A percentile compares a stretch with the other conserved stretches of the same genome.
Evolutionary conservation across 2,329 filamentous ascomycete species (phyloP).

Genomic region (Colletotrichum siamense): DNA sequence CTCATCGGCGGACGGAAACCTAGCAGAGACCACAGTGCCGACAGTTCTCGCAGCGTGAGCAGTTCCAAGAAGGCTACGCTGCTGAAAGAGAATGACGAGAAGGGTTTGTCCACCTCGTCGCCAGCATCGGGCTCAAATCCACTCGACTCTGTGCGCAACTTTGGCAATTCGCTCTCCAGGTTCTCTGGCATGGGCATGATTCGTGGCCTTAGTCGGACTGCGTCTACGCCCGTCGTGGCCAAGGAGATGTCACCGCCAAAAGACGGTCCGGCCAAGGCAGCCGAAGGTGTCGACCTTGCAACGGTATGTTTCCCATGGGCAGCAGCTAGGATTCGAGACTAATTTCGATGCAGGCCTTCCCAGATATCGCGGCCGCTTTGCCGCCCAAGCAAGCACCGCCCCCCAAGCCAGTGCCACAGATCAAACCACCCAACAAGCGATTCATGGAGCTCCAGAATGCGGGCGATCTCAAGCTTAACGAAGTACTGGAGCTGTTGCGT

Average conservation of each 20-base stretch:
- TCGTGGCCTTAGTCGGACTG: conserved; percentile 72
- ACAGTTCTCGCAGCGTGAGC: conserved; percentile 71
- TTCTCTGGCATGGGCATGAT: conserved; percentile 77
- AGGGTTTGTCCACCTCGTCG: conserved; percentile 28
- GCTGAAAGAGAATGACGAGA: conserved; percentile 44
- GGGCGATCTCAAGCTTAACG: conserved; percentile 73
- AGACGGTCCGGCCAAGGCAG: conserved; percentile 34
- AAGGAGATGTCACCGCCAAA: conserved; percentile 22
- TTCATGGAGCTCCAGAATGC: conserved; percentile 77
- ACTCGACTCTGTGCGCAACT: conserved; percentile 81
- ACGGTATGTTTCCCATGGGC: conserved; percentile 50
- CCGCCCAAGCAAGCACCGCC: conserved; percentile 61
- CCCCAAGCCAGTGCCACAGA: conserved; percentile 62
- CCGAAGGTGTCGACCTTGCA: conserved; percentile 61
- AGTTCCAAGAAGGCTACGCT: conserved; percentile 65
- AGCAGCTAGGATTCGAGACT: neutral
- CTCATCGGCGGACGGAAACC: conserved; percentile 71
- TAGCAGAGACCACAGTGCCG: conserved; percentile 74
- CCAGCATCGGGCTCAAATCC: conserved; percentile 11
- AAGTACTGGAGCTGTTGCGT: conserved; percentile 72
- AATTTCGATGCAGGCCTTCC: conserved; percentile 55
- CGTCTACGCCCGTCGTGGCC: conserved; percentile 43
- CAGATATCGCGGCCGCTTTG: conserved; percentile 60
- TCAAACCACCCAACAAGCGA: conserved; percentile 71
- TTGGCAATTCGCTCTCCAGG: conserved; percentile 81